A percentile compares a stretch with the other conserved stretches of the same genome.
These are phyloP conservation scores for Termitomyces sp. DNA, from an alignment of 768 basidiomycete genomes.

Conservation along the genomic window DNA sequence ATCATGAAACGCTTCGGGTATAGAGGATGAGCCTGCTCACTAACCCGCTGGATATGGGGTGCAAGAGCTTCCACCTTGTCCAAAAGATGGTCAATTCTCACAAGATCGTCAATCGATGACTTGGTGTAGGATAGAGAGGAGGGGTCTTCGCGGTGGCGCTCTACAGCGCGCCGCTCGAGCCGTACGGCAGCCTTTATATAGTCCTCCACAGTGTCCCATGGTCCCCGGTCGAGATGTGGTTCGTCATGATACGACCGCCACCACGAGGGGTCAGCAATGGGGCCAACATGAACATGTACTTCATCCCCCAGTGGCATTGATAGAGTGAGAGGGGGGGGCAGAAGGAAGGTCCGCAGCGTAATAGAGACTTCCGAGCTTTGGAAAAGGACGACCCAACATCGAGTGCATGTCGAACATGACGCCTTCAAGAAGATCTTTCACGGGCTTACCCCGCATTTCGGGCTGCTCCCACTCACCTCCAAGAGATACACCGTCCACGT, in stretches of 20 bases:
- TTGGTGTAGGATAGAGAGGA: neutral
- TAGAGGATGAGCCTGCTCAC: neutral
- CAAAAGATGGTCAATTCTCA: neutral
- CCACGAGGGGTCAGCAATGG: neutral
- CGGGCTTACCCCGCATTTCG: neutral
- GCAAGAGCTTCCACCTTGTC: neutral
- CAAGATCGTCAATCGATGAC: neutral
- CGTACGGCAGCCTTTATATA: neutral
- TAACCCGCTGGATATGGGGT: neutral
- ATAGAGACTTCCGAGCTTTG: neutral
- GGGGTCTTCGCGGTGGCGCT: neutral
- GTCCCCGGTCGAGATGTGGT: neutral
- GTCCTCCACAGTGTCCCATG: neutral
- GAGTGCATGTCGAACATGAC: neutral
- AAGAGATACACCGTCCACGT: neutral
- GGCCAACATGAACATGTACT: neutral
- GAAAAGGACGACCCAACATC: neutral
- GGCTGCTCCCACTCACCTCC: neutral
- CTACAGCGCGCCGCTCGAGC: neutral
- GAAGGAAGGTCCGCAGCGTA: neutral
- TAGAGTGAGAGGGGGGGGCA: neutral
- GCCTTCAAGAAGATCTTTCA: neutral
- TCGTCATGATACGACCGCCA: neutral
- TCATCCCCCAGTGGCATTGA: neutral
- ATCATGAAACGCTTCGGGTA: neutral